Evolutionary conservation across 305 asterid genomes (phyloP).

Genomic region (Fraxinus paxiana): DNA sequence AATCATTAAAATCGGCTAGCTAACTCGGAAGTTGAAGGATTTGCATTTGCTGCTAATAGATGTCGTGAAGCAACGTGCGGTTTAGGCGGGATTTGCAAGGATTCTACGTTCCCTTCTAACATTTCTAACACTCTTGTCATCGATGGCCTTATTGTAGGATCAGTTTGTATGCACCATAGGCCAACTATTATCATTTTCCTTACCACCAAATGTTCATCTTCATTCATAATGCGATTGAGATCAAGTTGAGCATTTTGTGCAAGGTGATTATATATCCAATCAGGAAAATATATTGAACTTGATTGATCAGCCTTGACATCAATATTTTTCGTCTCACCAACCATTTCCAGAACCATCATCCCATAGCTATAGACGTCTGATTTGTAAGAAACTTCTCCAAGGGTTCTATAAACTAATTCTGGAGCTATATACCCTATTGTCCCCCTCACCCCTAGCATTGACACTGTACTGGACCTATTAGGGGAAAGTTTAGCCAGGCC

Average conservation of each 20-base stretch:
- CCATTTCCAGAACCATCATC: constrained; percentile 36
- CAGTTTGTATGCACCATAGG: background rate
- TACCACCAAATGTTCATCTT: background rate
- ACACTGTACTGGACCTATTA: constrained; percentile 13
- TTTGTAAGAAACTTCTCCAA: constrained; percentile 26
- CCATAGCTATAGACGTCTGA: constrained; percentile 24
- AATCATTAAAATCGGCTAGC: background rate
- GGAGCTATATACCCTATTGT: constrained; percentile 37
- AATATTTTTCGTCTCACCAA: constrained; percentile 14
- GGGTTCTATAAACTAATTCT: constrained; percentile 20
- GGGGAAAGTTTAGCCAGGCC: constrained; percentile 26
- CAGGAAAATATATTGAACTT: constrained; percentile 16
- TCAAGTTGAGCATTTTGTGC: background rate
- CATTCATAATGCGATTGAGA: background rate
- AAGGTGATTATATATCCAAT: constrained; percentile 14
- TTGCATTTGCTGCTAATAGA: background rate
- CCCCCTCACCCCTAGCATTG: constrained; percentile 24
- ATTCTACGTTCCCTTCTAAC: constrained; percentile 14
- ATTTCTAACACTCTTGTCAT: constrained; percentile 16
- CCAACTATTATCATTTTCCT: constrained; percentile 18
- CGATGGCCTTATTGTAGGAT: constrained; percentile 12
- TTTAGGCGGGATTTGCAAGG: constrained; percentile 21
- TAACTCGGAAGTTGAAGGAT: background rate
- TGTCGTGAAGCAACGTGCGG: constrained; percentile 14
- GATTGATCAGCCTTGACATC: background rate